Percentiles rank a stretch among this genome's conserved stretches.
These are phyloP conservation scores for Schizonepeta tenuifolia DNA, from an alignment of 257 asterid genomes.

Conservation along the genomic window DNA sequence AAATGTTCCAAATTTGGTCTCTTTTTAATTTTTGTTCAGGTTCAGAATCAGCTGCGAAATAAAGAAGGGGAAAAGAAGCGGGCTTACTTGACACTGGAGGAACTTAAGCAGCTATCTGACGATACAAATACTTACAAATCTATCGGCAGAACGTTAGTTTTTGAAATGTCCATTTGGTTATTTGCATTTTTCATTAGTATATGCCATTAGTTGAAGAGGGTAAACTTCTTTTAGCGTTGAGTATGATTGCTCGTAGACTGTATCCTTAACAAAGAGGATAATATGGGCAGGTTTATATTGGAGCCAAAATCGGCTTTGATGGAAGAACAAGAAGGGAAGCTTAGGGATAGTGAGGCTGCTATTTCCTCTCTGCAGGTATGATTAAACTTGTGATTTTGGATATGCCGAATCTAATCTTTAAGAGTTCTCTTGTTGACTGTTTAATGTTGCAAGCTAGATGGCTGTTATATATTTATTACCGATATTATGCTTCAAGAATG, in stretches of 20 bases:
- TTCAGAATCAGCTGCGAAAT: constrained; percentile 78
- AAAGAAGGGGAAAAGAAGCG: constrained; percentile 92
- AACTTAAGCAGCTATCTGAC: constrained; percentile 71
- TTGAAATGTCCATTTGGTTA: background rate
- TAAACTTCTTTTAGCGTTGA: background rate
- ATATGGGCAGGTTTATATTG: constrained; percentile 67
- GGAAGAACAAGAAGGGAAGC: constrained; percentile 80
- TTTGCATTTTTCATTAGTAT: background rate
- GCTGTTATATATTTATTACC: background rate
- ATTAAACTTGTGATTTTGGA: constrained; percentile 19
- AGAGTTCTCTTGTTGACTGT: background rate
- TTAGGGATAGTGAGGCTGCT: constrained; percentile 82
- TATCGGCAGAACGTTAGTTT: constrained; percentile 70
- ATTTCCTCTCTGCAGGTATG: constrained; percentile 76
- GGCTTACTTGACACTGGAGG: constrained; percentile 92
- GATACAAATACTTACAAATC: constrained; percentile 88
- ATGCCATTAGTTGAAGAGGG: constrained; percentile 5
- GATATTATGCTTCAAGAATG: background rate
- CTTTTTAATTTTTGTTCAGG: constrained; percentile 46
- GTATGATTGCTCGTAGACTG: background rate
- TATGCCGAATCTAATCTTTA: constrained; percentile 14
- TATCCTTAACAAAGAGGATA: background rate
- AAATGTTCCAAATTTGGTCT: background rate
- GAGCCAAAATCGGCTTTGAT: constrained; percentile 82
- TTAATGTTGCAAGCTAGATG: background rate